Percentiles rank a stretch among this genome's conserved stretches.
Conservation (phyloP, 1,139 yeast genomes). For the Nematodospora anomalae region DNA sequence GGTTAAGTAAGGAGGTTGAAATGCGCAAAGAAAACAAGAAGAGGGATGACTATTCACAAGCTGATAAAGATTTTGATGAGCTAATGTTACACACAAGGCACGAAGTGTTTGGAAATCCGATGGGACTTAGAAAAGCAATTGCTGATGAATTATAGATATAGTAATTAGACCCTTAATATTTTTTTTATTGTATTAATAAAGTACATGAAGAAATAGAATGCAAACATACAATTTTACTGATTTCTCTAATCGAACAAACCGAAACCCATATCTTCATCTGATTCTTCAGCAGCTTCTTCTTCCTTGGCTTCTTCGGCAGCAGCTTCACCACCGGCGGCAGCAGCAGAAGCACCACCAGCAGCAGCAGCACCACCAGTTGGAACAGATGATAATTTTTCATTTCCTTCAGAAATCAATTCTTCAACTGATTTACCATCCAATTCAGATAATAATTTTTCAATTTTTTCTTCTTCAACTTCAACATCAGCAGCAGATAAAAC, state of each 20-base stretch:
- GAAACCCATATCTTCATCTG: conserved; percentile 53
- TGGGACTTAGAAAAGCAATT: conserved; percentile 60
- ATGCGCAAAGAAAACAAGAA: conserved; percentile 30
- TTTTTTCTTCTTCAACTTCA: conserved; percentile 90
- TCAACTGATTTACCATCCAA: conserved; percentile 91
- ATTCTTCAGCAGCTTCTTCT: conserved; percentile 62
- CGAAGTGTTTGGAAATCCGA: conserved; percentile 74
- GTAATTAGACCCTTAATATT: background rate
- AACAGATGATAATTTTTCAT: conserved; percentile 91
- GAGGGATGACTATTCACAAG: conserved; percentile 30
- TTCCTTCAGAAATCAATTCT: conserved; percentile 95
- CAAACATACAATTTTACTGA: conserved; percentile 1
- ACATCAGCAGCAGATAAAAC: conserved; percentile 92
- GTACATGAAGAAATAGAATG: conserved; percentile 2
- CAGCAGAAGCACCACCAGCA: conserved; percentile 67
- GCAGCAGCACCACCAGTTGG: conserved; percentile 98
- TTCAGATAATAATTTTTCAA: conserved; percentile 81
- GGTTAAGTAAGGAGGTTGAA: conserved; percentile 61
- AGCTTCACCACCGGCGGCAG: conserved; percentile 66
- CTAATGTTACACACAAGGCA: conserved; percentile 63
- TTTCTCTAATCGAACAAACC: conserved; percentile 52
- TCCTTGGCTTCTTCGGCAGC: conserved; percentile 69
- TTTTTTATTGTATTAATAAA: conserved; percentile 1
- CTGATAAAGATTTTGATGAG: conserved; percentile 41
- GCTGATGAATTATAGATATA: conserved; percentile 50